A percentile compares a stretch with the other conserved stretches of the same genome.
These are phyloP conservation scores for Backusella psychrophila DNA, from an alignment of 192 early-diverging fungal species.

Conservation along the genomic window DNA sequence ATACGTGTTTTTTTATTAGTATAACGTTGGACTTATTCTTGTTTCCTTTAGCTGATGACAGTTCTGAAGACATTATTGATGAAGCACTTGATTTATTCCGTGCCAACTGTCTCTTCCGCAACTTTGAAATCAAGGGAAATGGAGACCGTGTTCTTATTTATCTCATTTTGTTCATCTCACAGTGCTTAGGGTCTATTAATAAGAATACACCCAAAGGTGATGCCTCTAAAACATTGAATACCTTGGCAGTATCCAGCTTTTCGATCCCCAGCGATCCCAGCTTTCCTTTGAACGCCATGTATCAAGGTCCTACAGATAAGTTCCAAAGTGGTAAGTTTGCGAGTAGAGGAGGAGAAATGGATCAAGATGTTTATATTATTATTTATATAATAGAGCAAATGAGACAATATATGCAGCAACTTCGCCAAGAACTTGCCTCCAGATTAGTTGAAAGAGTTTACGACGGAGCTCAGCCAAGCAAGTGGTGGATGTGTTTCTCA, in stretches of 20 bases:
- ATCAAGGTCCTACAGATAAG: constrained; percentile 65
- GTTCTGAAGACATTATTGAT: constrained; percentile 85
- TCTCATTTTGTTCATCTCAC: constrained; percentile 88
- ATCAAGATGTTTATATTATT: not conserved
- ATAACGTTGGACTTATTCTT: not conserved
- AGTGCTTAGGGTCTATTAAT: constrained; percentile 68
- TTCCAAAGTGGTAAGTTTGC: constrained; percentile 68
- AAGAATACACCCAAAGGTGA: constrained; percentile 58
- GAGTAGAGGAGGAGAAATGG: not conserved
- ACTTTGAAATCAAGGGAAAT: constrained; percentile 98
- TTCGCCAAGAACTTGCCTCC: constrained; percentile 84
- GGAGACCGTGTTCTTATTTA: constrained; percentile 96
- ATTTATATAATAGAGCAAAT: constrained; percentile 57
- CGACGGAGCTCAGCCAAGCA: constrained; percentile 81
- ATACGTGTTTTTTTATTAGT: not conserved
- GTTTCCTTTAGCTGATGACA: constrained; percentile 45
- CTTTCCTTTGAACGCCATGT: constrained; percentile 94
- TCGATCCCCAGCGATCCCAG: constrained; percentile 88
- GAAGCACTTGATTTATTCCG: constrained; percentile 94
- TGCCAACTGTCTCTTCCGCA: constrained; percentile 96
- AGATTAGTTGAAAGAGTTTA: constrained; percentile 80
- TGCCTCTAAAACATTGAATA: constrained; percentile 74
- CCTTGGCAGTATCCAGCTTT: constrained; percentile 88
- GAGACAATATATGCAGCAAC: constrained; percentile 84
- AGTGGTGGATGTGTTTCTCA: constrained; percentile 99